Evolutionary conservation across 2,329 filamentous ascomycete species (phyloP), one percentile per base, ranked within the genome.

Genomic region (Botryosphaeria dothidea): DNA sequence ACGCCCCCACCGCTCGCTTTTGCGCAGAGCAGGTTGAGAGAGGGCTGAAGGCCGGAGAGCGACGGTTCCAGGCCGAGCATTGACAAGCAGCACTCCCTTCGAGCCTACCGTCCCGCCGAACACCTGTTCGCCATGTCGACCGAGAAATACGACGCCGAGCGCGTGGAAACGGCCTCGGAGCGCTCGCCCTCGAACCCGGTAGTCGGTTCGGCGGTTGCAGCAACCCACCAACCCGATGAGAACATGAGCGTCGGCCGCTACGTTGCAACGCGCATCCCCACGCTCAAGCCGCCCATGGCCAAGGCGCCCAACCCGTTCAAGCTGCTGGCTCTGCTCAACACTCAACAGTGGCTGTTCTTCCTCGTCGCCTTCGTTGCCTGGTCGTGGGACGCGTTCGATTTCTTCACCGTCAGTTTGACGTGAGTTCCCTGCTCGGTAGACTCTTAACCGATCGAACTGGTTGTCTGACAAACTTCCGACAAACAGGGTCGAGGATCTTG

Each of bases 381-480:
- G 83, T 69, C 74, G 0, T 78, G 77, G 76, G 76, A 79, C 43
- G 80, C 85, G 0, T 86, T 88, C 65, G 86, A 88, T 70, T 88
- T 88, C 76, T 88, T 88, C 75, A 86, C 85, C 25, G 85, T 88
- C 25, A 86, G 83, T 4, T 74, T 88, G 58, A 85, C 84, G 52
- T 57, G 36, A 43, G 52, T 57, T 27, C 13, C 6, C 23, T 5
- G 19, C 7, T 8, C 34, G 13, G 5, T 15, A 17, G n/a, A 6
- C 36, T 25, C 38, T 17, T 41, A 7, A 9, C 17, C 19, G 25
- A 9, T 17, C 21, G 5, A 38, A 19, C 23, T 17, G 21, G 1
- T 5, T 6, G n/a, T 3, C 54, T 58, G 3, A 58, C 54, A 13
- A 11, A 9, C 11, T 1, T 3, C 11, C 2, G 3, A 1, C 9